Conservation (phyloP, 2,329 filamentous ascomycete genomes). For the Phoma sp. region DNA sequence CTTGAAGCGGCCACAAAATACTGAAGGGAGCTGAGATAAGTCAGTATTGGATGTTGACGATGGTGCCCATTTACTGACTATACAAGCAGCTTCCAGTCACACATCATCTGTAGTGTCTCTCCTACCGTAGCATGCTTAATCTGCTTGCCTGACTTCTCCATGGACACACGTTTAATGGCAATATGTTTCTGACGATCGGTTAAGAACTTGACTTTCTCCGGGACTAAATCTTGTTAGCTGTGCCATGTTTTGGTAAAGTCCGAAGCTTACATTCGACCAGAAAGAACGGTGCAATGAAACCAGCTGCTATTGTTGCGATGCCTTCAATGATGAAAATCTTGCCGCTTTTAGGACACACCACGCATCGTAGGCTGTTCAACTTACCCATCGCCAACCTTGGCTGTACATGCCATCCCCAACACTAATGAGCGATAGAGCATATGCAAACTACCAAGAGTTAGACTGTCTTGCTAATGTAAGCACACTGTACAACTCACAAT, state of each 20-base stretch:
- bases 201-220: constrained; percentile 38
- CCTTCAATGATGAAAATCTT: constrained; percentile 36
- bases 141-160: constrained; percentile 34
- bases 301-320: constrained; percentile 24
- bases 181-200: constrained; percentile 36
- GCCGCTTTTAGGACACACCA: not conserved
- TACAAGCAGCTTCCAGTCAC: constrained; percentile 39
- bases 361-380: not conserved
- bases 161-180: constrained; percentile 28
- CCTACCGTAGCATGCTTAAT: constrained; percentile 32
- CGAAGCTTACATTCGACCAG: constrained; percentile 30
- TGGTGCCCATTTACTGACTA: constrained; percentile 23
- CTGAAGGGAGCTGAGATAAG: constrained; percentile 27
- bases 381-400: constrained; percentile 38
- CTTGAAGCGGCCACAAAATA: constrained; percentile 40
- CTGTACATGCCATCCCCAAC: constrained; percentile 42
- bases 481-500: constrained; percentile 26
- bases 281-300: constrained; percentile 30
- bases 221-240: constrained; percentile 17
- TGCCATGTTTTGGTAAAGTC: no score
- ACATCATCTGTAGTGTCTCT: constrained; percentile 31
- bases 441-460: constrained; percentile 32
- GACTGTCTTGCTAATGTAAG: not conserved
- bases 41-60: not conserved
- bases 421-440: constrained; percentile 40